phyloP scores from a whole-genome alignment of 2,329 filamentous ascomycete species.

The Pseudopyrenochaeta lycopersici region DNA sequence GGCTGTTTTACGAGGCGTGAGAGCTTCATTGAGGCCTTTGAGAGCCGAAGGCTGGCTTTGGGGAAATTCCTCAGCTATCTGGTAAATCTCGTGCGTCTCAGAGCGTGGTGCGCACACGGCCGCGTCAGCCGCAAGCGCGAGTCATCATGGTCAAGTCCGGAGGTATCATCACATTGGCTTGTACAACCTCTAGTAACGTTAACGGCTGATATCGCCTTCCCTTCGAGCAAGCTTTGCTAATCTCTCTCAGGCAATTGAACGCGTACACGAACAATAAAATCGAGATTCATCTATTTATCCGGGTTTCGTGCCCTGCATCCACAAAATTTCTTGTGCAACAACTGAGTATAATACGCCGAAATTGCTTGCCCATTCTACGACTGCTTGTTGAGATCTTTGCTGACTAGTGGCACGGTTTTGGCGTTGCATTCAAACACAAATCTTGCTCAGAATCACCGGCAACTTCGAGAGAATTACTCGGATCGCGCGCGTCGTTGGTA shows the following conservation, averaged over 20 bases:
- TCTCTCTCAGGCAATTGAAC: background rate
- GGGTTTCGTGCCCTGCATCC: background rate
- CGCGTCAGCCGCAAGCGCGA: background rate
- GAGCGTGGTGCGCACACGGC: background rate
- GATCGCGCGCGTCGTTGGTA: background rate
- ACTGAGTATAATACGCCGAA: background rate
- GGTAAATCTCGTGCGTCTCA: background rate
- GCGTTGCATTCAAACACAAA: background rate
- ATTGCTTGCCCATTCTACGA: background rate
- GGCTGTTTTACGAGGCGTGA: background rate
- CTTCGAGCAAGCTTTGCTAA: background rate
- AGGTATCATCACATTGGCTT: background rate
- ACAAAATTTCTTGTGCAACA: background rate
- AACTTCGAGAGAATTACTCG: background rate
- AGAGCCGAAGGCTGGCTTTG: background rate
- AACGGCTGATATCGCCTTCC: background rate
- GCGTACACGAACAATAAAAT: background rate
- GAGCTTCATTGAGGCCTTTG: background rate
- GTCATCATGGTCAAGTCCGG: background rate
- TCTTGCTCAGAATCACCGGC: background rate
- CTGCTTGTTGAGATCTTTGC: background rate
- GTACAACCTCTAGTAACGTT: background rate
- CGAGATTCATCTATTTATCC: background rate
- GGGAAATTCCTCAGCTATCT: background rate
- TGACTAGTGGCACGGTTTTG: background rate